Evolutionary conservation across 139 green algal genomes (phyloP), one percentile per base, ranked within the genome.

Genomic region (Pleodorina starrii): DNA sequence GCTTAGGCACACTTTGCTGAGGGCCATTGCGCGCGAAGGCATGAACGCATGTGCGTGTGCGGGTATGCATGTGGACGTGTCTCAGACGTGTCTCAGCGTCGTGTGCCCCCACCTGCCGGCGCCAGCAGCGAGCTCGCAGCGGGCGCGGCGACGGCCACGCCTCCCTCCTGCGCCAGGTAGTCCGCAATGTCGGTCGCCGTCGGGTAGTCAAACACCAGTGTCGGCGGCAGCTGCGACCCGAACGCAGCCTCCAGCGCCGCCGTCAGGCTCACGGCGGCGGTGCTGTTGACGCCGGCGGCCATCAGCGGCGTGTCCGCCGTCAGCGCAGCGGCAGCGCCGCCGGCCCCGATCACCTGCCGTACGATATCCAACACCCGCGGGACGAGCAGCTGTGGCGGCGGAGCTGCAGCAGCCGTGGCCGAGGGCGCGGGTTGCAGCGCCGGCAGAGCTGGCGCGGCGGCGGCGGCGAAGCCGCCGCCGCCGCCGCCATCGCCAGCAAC

Each of bases 151-250:
- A n/a, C n/a, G n/a, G n/a, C n/a, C n/a, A n/a, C n/a, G n/a, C n/a
- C n/a, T n/a, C n/a, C n/a, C n/a, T n/a, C 72, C 35, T 80, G 72
- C 25, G 10, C 32, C 25, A 96, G 72, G 87, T 85, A 93, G 0
- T 84, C 90, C 6, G 89, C 73, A 32, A 97, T 92, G 11, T 93
- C 94, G 9, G 42, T 71, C 0, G 93, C 43, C 1, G 90, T 94
- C 6, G 95, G 92, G 85, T 95, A 92, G 80, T 97, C 95, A 51
- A 97, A 97, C 29, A 92, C 88, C 68, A 95, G 87, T 7, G 94
- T 95, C 35, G 90, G 77, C 1, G 92, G 94, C 69, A 96, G 86
- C 63, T 88, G 68, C 43, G 88, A 23, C 1, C 76, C 92, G 25
- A 95, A 66, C 27, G n/a, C 60, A 0, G 35, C 59, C 88, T 96